These are phyloP conservation scores for Leptodontidium sp. DNA, from an alignment of 2,329 filamentous ascomycete genomes.

Conservation along the genomic window DNA sequence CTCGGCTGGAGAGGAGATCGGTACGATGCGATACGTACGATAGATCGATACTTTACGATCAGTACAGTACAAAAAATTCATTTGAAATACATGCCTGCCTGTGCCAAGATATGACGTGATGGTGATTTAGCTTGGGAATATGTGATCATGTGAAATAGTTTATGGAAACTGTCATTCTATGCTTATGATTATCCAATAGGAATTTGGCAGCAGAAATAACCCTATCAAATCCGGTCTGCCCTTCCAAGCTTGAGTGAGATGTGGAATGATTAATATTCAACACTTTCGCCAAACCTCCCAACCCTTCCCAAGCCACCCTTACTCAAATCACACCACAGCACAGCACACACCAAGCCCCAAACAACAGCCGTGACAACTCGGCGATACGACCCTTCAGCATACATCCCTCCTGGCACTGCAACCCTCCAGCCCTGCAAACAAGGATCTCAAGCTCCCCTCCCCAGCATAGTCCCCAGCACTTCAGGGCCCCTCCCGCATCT, in stretches of 20 bases:
- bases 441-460: not conserved
- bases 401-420: not conserved
- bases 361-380: conserved; percentile 4
- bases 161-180: not conserved
- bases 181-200: no score
- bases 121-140: no score
- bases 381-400: not conserved
- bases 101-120: conserved; percentile 3
- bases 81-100: conserved; percentile 27
- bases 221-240: not conserved
- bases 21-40: conserved; percentile 11
- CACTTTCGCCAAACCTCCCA: not conserved
- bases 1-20: not conserved
- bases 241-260: not conserved
- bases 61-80: not conserved
- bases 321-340: not conserved
- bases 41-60: not conserved
- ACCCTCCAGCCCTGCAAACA: not conserved
- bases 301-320: not conserved
- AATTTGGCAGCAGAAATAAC: no score
- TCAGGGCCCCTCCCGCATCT: conserved; percentile 5
- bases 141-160: not conserved
- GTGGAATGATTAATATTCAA: conserved; percentile 7
- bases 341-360: not conserved
- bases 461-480: not conserved